Evolutionary conservation across 2,329 filamentous ascomycete species (phyloP).

Genomic region (Aspergillus puulaauensis): DNA sequence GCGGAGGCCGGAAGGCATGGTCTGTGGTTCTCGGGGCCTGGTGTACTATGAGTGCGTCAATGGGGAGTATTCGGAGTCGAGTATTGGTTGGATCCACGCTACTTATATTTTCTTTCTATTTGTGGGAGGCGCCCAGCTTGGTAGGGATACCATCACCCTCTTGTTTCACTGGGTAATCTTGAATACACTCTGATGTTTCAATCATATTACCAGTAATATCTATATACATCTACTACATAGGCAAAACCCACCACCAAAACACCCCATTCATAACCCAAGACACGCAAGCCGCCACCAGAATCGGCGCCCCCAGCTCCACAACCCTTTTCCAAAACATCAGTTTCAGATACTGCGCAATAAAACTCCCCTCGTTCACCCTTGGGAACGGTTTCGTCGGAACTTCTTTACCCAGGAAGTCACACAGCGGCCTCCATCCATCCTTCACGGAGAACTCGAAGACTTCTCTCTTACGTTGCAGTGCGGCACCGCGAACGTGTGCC

Average conservation of each 20-base stretch:
- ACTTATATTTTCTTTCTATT: too few relatives aligned
- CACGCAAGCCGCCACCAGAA: not conserved
- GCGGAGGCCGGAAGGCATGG: too few relatives aligned
- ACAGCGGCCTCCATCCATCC: slow-evolving; percentile 48
- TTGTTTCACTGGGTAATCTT: too few relatives aligned
- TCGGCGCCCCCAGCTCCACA: not conserved
- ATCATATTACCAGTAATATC: too few relatives aligned
- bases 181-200: too few relatives aligned
- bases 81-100: too few relatives aligned
- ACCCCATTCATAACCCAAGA: not conserved
- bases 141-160: too few relatives aligned
- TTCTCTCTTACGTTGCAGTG: not conserved
- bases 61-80: too few relatives aligned
- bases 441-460: slow-evolving; percentile 28
- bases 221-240: not conserved
- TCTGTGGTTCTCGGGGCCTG: too few relatives aligned
- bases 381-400: not conserved
- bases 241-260: not conserved
- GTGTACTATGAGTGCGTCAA: too few relatives aligned
- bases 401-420: slow-evolving; percentile 21
- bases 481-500: not conserved
- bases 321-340: not conserved
- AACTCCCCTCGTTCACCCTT: not conserved
- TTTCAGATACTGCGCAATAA: not conserved
- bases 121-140: too few relatives aligned